phyloP scores from a whole-genome alignment of 202 grass and related monocot genomes.

The Saccharum hybrid region DNA sequence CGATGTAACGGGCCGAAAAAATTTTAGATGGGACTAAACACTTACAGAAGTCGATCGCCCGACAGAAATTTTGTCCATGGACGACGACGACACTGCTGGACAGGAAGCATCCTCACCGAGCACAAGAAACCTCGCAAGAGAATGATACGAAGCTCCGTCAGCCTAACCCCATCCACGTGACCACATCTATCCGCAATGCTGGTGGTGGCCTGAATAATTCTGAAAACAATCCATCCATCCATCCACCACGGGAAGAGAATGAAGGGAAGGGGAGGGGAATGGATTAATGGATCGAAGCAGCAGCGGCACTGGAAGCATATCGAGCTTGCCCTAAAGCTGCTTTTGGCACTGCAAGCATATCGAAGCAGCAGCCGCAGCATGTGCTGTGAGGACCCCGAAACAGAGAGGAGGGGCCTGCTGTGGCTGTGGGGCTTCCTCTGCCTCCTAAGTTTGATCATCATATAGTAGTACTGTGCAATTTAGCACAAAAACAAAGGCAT shows the following conservation, averaged over 20 bases:
- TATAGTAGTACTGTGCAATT: neutral
- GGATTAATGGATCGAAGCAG: neutral
- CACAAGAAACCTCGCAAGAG: neutral
- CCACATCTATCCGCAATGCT: neutral
- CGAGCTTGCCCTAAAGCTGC: conserved; percentile 29
- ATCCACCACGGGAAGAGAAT: too few relatives aligned
- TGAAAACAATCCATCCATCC: neutral
- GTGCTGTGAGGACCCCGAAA: conserved; percentile 35
- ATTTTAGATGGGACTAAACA: too few relatives aligned
- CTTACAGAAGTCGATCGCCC: too few relatives aligned
- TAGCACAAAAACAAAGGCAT: conserved; percentile 48
- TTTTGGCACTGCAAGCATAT: too few relatives aligned
- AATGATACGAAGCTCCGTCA: neutral
- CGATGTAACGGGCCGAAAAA: too few relatives aligned
- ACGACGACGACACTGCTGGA: too few relatives aligned
- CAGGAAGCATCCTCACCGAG: neutral
- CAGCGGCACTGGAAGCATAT: neutral
- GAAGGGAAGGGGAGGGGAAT: too few relatives aligned
- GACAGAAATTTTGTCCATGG: too few relatives aligned
- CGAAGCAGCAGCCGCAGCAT: conserved; percentile 40
- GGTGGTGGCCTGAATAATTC: neutral
- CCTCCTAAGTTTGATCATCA: conserved; percentile 5
- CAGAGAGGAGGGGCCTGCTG: neutral
- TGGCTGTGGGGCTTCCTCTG: neutral
- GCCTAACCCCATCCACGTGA: neutral